phyloP scores from a whole-genome alignment of 805 yeast genomes.

The Suhomyces tanzawaensis region DNA sequence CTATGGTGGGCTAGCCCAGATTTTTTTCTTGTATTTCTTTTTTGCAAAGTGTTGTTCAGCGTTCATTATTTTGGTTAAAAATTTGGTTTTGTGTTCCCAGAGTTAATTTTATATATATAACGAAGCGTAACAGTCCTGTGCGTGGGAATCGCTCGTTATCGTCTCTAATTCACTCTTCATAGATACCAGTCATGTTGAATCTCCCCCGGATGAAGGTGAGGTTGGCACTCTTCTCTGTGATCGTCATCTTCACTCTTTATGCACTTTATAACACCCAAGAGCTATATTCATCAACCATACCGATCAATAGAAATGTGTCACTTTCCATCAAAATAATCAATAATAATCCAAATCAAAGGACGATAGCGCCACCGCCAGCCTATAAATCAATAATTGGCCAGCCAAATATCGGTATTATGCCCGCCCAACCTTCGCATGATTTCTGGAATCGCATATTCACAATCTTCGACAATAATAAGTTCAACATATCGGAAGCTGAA shows the following conservation, averaged over 20 bases:
- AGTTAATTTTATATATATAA: not conserved
- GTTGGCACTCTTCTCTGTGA: not conserved
- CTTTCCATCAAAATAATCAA: not conserved
- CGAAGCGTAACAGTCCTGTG: not conserved
- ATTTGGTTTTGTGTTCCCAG: not conserved
- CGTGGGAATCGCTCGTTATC: constrained; percentile 1
- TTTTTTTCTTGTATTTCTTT: not conserved
- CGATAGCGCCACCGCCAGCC: not conserved
- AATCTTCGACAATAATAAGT: constrained; percentile 3
- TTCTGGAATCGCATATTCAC: constrained; percentile 4
- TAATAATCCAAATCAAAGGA: not conserved
- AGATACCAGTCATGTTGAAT: not conserved
- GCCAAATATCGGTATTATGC: constrained; percentile 1
- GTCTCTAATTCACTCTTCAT: not conserved
- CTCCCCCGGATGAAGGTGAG: constrained; percentile 3
- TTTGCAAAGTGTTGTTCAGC: not conserved
- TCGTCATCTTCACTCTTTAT: not conserved
- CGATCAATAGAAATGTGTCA: not conserved
- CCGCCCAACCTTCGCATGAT: constrained; percentile 1
- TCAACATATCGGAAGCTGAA: constrained; percentile 1
- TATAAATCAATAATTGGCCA: constrained; percentile 1
- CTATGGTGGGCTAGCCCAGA: too few species aligned
- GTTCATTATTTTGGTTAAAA: not conserved
- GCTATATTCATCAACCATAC: not conserved
- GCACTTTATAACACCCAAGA: not conserved